Percentiles rank a stretch among this genome's conserved stretches.
These are phyloP conservation scores for Sodiomyces alkalinus DNA, from an alignment of 2,329 filamentous ascomycete genomes.

Conservation along the genomic window DNA sequence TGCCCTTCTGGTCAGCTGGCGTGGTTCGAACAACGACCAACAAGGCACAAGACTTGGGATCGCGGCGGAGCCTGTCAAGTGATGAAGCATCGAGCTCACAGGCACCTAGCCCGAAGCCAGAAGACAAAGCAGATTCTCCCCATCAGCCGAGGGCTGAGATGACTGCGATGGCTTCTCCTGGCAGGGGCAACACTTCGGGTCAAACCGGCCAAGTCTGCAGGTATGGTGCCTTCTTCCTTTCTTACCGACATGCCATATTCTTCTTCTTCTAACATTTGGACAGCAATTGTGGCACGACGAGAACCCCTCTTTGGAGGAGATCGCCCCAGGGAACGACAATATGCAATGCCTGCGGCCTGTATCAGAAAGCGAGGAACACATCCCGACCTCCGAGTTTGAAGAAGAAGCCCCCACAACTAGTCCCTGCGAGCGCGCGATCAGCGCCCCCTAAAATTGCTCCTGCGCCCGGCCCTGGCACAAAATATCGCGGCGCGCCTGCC, in stretches of 20 bases:
- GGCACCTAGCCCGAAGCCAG: conserved; percentile 6
- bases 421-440: conserved; percentile 28
- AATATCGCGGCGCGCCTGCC: conserved; percentile 26
- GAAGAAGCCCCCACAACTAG: conserved; percentile 54
- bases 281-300: conserved; percentile 90
- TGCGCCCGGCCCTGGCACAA: conserved; percentile 19
- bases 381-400: conserved; percentile 83
- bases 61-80: conserved; percentile 6
- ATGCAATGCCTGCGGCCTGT: conserved; percentile 93
- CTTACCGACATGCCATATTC: background rate
- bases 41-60: too few relatives aligned
- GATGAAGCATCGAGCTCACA: conserved; percentile 6
- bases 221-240: conserved; percentile 35
- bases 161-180: conserved; percentile 6
- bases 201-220: conserved; percentile 56
- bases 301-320: conserved; percentile 86
- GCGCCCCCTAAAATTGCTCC: conserved; percentile 19
- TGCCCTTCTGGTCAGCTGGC: conserved; percentile 1
- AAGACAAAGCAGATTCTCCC: conserved; percentile 5
- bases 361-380: conserved; percentile 85
- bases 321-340: conserved; percentile 89
- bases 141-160: conserved; percentile 2
- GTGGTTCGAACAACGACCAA: background rate
- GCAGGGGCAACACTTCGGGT: too few relatives aligned
- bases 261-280: conserved; percentile 10